A percentile compares a stretch with the other conserved stretches of the same genome.
Conservation (phyloP, 306 rosid species). For the Cyamopsis tetragonoloba region DNA sequence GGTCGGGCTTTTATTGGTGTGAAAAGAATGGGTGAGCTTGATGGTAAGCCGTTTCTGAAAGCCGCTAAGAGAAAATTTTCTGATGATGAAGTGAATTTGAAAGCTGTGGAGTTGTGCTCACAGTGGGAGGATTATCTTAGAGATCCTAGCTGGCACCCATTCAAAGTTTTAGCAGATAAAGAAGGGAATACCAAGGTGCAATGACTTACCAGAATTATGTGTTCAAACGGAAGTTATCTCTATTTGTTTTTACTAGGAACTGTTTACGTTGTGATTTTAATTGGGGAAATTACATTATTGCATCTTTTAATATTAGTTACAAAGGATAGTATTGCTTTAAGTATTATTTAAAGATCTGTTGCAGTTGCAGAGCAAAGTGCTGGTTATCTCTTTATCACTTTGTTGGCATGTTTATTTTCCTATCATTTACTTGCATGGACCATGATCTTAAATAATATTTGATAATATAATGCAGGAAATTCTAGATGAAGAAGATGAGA, state of each 20-base stretch:
- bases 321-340: neutral
- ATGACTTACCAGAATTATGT: neutral
- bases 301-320: neutral
- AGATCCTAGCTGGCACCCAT: constrained; percentile 89
- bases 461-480: constrained; percentile 47
- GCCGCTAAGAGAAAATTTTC: constrained; percentile 38
- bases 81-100: constrained; percentile 29
- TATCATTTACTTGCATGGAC: neutral
- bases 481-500: constrained; percentile 59
- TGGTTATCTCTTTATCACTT: neutral
- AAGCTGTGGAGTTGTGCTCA: constrained; percentile 43
- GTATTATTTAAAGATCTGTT: neutral
- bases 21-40: constrained; percentile 45
- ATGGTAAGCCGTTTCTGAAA: constrained; percentile 39
- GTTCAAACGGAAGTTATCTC: neutral
- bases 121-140: constrained; percentile 55
- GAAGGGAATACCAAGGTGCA: constrained; percentile 32
- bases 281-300: neutral
- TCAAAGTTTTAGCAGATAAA: constrained; percentile 36
- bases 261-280: neutral
- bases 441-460: neutral
- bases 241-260: neutral
- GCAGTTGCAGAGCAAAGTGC: neutral
- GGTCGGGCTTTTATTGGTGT: constrained; percentile 36
- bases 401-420: neutral